Evolutionary conservation across 129 eudicot genomes (phyloP), one percentile per base, ranked within the genome.

Genomic region (Artemisia annua): DNA sequence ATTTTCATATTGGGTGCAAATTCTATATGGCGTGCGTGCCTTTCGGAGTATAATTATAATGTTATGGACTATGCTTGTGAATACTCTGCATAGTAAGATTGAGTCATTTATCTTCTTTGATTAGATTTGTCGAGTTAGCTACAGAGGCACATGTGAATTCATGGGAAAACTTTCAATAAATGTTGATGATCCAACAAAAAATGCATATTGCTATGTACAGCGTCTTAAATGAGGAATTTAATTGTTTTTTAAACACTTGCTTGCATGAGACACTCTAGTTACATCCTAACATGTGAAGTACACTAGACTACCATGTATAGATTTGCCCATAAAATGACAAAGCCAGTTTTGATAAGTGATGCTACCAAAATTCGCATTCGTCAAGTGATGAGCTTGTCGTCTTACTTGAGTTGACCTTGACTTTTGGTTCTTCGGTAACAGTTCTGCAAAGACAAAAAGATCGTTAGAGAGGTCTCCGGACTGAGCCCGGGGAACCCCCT

Each of bases 251-350:
- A 74, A 18, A 6, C 16, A 28, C 39, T 18, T 74, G 48, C 11
- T 52, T 63, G 51, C 46, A 53, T 1, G 52, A 52, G 65, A 64
- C 35, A 73, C 49, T 20, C 17, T 15, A 30, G 49, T n/a, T 63
- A 28, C 53, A 19, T 24, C 13, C 28, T 19, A 26, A 64, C 43
- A 11, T 74, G 64, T 11, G 8, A 48, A 28, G 17, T 39, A 48
- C 17, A 32, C 78, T 11, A 50, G 63, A 65, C 32, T 75, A 20
- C 59, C 11, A 44, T 43, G 67, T 39, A 35, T 66, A 66, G 26
- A 44, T 75, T 2, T 75, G 49, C 57, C 35, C 30, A 52, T 53
- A 12, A 46, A 53, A 16, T 66, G 51, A n/a, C 64, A 32, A 17
- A 68, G 72, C 43, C 48, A n/a, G 14, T 12, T 49, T 68, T 28